Evolutionary conservation across 1,139 yeast species (phyloP).

Genomic region (Scheffersomyces stambukii): DNA sequence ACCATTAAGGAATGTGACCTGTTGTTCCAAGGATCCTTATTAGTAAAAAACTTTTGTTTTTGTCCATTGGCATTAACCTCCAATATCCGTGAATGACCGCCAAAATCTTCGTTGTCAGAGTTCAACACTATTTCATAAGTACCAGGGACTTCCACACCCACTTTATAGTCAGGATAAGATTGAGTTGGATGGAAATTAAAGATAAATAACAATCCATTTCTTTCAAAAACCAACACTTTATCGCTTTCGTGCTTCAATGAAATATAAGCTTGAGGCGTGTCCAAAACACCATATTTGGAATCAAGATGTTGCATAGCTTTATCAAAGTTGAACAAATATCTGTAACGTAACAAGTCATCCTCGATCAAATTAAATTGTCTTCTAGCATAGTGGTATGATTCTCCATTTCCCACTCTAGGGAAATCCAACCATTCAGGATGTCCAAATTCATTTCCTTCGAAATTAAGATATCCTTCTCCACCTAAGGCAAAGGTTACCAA

Average conservation of each 20-base stretch:
- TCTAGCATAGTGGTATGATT: constrained; percentile 90
- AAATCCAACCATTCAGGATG: constrained; percentile 99
- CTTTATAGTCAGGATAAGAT: constrained; percentile 79
- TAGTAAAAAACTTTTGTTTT: constrained; percentile 55
- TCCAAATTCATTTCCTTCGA: constrained; percentile 97
- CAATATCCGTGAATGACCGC: constrained; percentile 79
- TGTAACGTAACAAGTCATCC: constrained; percentile 76
- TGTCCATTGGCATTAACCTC: constrained; percentile 38
- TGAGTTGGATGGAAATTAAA: constrained; percentile 87
- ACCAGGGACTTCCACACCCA: constrained; percentile 84
- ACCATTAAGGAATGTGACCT: constrained; percentile 74
- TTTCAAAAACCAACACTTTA: constrained; percentile 83
- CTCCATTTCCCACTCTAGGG: constrained; percentile 85
- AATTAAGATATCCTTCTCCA: constrained; percentile 93
- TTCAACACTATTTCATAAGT: constrained; percentile 69
- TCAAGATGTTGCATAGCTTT: constrained; percentile 79
- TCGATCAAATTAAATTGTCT: constrained; percentile 86
- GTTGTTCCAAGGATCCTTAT: constrained; percentile 74
- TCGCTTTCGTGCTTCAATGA: constrained; percentile 86
- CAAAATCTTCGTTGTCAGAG: constrained; percentile 66
- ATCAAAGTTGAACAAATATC: constrained; percentile 74
- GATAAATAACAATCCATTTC: constrained; percentile 78
- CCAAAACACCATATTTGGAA: constrained; percentile 64
- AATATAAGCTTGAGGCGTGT: constrained; percentile 77
- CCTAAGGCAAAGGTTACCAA: constrained; percentile 83